Conservation (phyloP, 2,329 filamentous ascomycete species). For the Alternaria brassicicola region DNA sequence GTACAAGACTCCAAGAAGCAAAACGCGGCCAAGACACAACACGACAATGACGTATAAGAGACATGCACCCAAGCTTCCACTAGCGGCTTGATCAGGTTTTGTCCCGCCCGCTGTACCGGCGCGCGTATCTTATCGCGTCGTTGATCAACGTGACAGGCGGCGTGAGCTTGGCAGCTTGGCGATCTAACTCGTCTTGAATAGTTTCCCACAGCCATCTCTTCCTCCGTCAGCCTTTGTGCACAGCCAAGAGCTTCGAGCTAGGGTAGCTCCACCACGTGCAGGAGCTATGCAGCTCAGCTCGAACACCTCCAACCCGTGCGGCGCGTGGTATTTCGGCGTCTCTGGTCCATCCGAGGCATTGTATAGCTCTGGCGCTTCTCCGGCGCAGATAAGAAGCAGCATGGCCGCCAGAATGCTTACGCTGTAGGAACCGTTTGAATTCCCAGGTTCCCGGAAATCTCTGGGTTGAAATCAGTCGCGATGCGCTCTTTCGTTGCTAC, state of each 20-base stretch:
- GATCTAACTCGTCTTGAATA: constrained; percentile 18
- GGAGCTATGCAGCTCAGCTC: constrained; percentile 21
- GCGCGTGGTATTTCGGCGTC: constrained; percentile 15
- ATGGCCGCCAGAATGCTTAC: constrained; percentile 10
- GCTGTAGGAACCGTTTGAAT: constrained; percentile 27
- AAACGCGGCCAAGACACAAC: constrained; percentile 6
- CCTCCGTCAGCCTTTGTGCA: constrained; percentile 13
- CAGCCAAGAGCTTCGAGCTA: constrained; percentile 14
- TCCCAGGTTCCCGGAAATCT: constrained; percentile 13
- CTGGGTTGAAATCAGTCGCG: constrained; percentile 15
- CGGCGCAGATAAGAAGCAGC: constrained; percentile 34
- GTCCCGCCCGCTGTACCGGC: constrained; percentile 4
- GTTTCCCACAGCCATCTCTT: constrained; percentile 12
- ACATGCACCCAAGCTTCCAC: background rate
- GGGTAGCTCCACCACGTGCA: constrained; percentile 37
- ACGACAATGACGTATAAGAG: constrained; percentile 4
- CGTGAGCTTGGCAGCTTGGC: constrained; percentile 28
- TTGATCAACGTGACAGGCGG: constrained; percentile 24
- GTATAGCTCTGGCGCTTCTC: constrained; percentile 3
- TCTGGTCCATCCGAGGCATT: constrained; percentile 13
- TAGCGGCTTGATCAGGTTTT: constrained; percentile 4
- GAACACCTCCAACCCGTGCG: constrained; percentile 19
- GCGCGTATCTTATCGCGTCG: constrained; percentile 19
- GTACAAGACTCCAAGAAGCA: constrained; percentile 11
- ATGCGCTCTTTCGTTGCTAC: constrained; percentile 41